Evolutionary conservation across 176 grass and related monocot genomes (phyloP).

Genomic region (Oryza brachyantha): DNA sequence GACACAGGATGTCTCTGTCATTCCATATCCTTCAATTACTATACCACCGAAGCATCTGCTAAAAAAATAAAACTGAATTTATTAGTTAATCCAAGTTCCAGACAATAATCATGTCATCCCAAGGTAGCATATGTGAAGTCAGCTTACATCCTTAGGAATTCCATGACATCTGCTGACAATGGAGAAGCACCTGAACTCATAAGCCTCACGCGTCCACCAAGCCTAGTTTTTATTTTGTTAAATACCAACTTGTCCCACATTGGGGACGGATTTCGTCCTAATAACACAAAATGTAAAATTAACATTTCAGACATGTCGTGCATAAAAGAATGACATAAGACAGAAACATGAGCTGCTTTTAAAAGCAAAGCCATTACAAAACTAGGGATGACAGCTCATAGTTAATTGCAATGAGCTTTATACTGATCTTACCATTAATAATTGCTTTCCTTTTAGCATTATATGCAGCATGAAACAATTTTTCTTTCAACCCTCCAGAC

Average conservation of each 20-base stretch:
- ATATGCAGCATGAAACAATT: slow-evolving; percentile 49
- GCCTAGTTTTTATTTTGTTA: slow-evolving; percentile 94
- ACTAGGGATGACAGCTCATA: neutral
- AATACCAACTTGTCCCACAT: slow-evolving; percentile 98
- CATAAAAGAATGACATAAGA: neutral
- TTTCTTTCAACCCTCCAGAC: slow-evolving; percentile 72
- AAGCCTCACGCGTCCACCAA: slow-evolving; percentile 79
- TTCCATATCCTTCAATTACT: slow-evolving; percentile 91
- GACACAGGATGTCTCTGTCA: slow-evolving; percentile 98
- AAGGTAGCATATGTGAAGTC: slow-evolving; percentile 21
- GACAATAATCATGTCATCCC: slow-evolving; percentile 26
- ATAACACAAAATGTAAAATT: slow-evolving; percentile 15
- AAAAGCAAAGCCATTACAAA: neutral
- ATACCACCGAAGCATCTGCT: slow-evolving; percentile 78
- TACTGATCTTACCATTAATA: slow-evolving; percentile 43
- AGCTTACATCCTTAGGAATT: slow-evolving; percentile 92
- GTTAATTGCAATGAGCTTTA: neutral
- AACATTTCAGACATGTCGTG: neutral
- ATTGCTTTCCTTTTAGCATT: slow-evolving; percentile 74
- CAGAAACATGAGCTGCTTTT: neutral
- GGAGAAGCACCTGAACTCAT: slow-evolving; percentile 94
- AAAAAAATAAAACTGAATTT: slow-evolving; percentile 10
- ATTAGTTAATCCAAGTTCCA: slow-evolving; percentile 23
- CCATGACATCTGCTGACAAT: slow-evolving; percentile 87
- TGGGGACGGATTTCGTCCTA: slow-evolving; percentile 74